phyloP scores from a whole-genome alignment of 75 land plant genomes.

The Sequoia sempervirens region DNA sequence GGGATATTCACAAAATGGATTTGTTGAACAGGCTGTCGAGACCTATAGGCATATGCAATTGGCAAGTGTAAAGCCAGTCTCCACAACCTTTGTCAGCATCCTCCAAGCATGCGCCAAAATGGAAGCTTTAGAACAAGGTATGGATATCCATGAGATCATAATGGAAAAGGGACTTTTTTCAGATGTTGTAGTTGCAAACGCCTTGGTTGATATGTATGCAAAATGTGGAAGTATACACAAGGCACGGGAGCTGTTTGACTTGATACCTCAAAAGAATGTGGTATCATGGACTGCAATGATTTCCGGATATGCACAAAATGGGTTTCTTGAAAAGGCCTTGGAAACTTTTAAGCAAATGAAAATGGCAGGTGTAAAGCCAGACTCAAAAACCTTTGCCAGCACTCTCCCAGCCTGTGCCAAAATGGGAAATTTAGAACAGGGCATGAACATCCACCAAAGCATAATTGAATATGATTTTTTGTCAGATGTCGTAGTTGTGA shows the following conservation, averaged over 20 bases:
- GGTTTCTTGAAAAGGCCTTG: conserved; percentile 12
- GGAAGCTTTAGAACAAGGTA: conserved; percentile 20
- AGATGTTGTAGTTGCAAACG: conserved; percentile 25
- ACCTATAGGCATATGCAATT: conserved; percentile 15
- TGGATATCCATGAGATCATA: conserved; percentile 14
- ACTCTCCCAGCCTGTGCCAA: conserved; percentile 14
- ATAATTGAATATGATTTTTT: conserved; percentile 4
- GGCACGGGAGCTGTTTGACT: conserved; percentile 20
- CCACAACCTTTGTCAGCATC: conserved; percentile 16
- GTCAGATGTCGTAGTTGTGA: conserved; percentile 2
- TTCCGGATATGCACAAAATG: conserved; percentile 11
- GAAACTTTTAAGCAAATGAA: conserved; percentile 9
- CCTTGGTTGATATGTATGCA: conserved; percentile 35
- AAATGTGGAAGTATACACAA: conserved; percentile 33
- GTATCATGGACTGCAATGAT: conserved; percentile 21
- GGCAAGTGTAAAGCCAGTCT: conserved; percentile 13
- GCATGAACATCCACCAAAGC: not conserved
- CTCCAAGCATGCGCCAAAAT: conserved; percentile 25
- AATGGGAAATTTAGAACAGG: conserved; percentile 6
- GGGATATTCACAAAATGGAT: conserved; percentile 17
- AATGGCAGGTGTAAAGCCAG: conserved; percentile 11
- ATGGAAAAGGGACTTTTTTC: not conserved
- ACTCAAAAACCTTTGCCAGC: conserved; percentile 11
- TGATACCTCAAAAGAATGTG: conserved; percentile 14
- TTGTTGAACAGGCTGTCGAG: conserved; percentile 13